phyloP scores from a whole-genome alignment of 768 basidiomycete genomes.

The Daedaleopsis sinensis region DNA sequence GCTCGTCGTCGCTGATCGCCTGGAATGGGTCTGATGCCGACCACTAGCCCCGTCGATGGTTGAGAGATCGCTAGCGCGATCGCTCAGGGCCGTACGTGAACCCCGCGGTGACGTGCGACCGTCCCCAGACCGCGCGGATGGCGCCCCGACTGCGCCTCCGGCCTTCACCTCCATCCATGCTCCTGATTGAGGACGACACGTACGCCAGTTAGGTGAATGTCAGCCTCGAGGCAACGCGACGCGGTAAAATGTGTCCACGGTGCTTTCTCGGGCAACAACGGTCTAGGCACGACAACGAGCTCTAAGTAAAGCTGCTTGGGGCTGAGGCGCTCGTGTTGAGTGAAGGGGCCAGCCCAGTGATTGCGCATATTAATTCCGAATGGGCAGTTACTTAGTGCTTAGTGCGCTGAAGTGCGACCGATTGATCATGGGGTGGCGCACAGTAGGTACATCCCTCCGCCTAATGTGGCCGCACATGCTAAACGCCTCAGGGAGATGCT shows the following conservation, averaged over 20 bases:
- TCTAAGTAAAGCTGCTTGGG: neutral
- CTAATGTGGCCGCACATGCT: neutral
- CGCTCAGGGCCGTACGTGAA: neutral
- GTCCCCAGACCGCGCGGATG: neutral
- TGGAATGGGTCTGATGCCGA: neutral
- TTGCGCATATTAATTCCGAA: too few species aligned
- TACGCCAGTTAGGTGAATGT: neutral
- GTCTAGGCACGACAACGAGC: neutral
- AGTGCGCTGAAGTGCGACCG: neutral
- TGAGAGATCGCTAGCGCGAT: neutral
- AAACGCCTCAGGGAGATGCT: neutral
- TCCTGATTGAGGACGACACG: neutral
- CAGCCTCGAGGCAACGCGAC: neutral
- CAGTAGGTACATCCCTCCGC: neutral
- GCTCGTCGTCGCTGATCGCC: slow-evolving; percentile 14
- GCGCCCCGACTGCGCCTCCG: neutral
- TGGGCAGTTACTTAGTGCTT: neutral
- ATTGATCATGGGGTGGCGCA: neutral
- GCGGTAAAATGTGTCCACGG: neutral
- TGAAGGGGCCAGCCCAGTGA: neutral
- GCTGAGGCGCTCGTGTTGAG: neutral
- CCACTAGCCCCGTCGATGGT: neutral
- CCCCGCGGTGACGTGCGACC: neutral
- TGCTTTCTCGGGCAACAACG: neutral
- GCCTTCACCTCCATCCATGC: neutral